Conservation (phyloP, 768 basidiomycete species). For the Suillus paluster region DNA sequence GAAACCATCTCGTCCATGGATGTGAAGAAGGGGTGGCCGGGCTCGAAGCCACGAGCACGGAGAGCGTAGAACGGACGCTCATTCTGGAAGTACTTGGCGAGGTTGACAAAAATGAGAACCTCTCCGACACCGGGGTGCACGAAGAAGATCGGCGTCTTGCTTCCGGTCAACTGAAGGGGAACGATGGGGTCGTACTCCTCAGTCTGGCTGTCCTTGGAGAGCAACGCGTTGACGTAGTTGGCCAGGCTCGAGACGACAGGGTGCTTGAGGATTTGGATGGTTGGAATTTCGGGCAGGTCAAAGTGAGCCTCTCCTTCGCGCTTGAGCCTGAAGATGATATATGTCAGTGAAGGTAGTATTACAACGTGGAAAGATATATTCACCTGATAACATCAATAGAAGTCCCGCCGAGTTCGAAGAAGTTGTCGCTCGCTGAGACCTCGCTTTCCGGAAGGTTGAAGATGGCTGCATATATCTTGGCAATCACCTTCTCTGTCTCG, state of each 20-base stretch:
- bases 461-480: slow-evolving; percentile 35
- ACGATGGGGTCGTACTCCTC: slow-evolving; percentile 46
- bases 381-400: slow-evolving; percentile 42
- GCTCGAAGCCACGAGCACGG: slow-evolving; percentile 45
- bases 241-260: slow-evolving; percentile 34
- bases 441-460: slow-evolving; percentile 30
- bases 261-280: slow-evolving; percentile 44
- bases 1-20: slow-evolving; percentile 40
- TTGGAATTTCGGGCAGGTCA: slow-evolving; percentile 35
- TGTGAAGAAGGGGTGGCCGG: slow-evolving; percentile 32
- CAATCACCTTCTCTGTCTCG: slow-evolving; percentile 33
- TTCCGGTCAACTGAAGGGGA: slow-evolving; percentile 41
- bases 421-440: slow-evolving; percentile 36
- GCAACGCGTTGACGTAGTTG: slow-evolving; percentile 34
- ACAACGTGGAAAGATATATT: background rate
- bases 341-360: background rate
- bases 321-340: slow-evolving; percentile 20
- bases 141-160: slow-evolving; percentile 47
- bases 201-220: slow-evolving; percentile 18
- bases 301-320: slow-evolving; percentile 33
- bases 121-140: slow-evolving; percentile 50
- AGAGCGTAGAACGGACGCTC: slow-evolving; percentile 45
- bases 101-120: slow-evolving; percentile 45
- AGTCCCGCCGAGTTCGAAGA: slow-evolving; percentile 47
- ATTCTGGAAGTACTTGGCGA: slow-evolving; percentile 44